A percentile compares a stretch with the other conserved stretches of the same genome.
Conservation (phyloP, 225 moss, liverwort and hornwort species). For the Antitrichia curtipendula region DNA sequence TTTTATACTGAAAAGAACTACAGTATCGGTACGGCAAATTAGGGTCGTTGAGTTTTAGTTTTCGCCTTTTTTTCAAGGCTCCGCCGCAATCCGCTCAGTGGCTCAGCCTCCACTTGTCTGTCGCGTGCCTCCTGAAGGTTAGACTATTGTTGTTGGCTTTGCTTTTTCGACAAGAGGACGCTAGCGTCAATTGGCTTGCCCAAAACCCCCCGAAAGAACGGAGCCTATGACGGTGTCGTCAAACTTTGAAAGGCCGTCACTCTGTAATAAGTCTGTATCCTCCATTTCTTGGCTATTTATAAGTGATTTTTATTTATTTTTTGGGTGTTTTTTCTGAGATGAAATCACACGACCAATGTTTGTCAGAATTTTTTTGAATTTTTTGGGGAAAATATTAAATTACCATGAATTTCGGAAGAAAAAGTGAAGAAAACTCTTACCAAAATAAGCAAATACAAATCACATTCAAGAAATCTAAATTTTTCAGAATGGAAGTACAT, state of each 20-base stretch:
- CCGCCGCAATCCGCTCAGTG: not conserved
- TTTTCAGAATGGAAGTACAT: rapidly evolving
- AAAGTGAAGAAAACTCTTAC: no score
- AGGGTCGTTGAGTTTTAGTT: not conserved
- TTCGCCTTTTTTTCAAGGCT: not conserved
- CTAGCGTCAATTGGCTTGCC: not conserved
- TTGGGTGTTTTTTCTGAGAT: not conserved
- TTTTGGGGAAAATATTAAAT: not conserved
- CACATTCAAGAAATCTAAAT: not conserved
- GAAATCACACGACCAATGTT: not conserved
- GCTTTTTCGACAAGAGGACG: not conserved
- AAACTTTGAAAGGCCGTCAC: not conserved
- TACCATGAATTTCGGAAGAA: not conserved
- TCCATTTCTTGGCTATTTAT: not conserved
- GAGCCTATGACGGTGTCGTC: not conserved
- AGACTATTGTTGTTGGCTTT: not conserved
- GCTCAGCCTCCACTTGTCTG: not conserved
- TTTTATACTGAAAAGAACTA: not conserved
- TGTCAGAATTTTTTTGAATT: not conserved
- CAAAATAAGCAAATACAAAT: not conserved
- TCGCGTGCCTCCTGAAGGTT: not conserved
- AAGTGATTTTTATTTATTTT: not conserved
- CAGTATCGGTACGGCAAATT: not conserved
- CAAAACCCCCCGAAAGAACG: not conserved
- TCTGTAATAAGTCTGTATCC: not conserved